These are phyloP conservation scores for Lactifluus hygrophoroides DNA, from an alignment of 768 basidiomycete genomes.

Conservation along the genomic window DNA sequence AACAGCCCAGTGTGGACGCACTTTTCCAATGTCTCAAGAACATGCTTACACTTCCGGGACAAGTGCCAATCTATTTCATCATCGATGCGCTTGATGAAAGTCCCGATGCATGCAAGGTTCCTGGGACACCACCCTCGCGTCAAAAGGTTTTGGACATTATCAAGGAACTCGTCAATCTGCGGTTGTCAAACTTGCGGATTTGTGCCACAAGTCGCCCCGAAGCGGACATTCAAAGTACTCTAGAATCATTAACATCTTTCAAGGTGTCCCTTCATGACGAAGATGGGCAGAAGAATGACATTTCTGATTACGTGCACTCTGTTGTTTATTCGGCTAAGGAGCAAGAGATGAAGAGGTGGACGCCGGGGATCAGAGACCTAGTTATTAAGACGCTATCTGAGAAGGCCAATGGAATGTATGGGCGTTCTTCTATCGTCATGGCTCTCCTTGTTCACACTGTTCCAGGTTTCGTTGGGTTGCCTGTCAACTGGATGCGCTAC, in stretches of 20 bases:
- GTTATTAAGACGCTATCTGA: background rate
- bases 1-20: too few species aligned
- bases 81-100: too few species aligned
- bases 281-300: background rate
- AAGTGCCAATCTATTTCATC: background rate
- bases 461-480: background rate
- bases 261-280: background rate
- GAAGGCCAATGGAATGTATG: background rate
- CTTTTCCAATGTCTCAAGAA: background rate
- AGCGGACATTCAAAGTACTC: background rate
- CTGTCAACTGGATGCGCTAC: background rate
- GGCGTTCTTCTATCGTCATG: background rate
- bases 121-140: background rate
- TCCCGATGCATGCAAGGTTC: background rate
- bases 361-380: background rate
- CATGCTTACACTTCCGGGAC: background rate
- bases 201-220: background rate
- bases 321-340: background rate
- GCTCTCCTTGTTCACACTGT: background rate
- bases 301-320: background rate
- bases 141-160: background rate
- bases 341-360: background rate
- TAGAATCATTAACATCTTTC: background rate
- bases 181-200: background rate
- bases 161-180: background rate